Evolutionary conservation across 352 stramenopile genomes (phyloP).

Genomic region (Globisporangium nunn): DNA sequence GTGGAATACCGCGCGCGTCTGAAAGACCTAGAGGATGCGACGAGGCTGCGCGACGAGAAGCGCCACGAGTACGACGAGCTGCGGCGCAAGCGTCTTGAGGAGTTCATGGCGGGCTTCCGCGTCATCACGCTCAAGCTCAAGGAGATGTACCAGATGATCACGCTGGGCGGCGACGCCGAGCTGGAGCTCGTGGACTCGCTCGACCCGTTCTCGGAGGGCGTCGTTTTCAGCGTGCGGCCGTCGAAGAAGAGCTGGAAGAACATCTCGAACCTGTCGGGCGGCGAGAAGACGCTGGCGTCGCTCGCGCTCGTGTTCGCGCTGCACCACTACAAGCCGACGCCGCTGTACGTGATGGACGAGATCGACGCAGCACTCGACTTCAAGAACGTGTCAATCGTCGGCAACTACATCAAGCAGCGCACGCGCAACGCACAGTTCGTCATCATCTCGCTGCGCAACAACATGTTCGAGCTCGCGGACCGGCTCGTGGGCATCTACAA

Average conservation of each 20-base stretch:
- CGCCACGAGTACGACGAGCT: slow-evolving; percentile 95
- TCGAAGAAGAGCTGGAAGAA: slow-evolving; percentile 99
- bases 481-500: slow-evolving; percentile 99
- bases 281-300: slow-evolving; percentile 98
- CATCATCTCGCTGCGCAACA: slow-evolving; percentile 99
- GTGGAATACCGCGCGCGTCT: slow-evolving; percentile 92
- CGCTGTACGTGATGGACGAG: slow-evolving; percentile 98
- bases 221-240: slow-evolving; percentile 98
- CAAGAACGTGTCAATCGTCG: slow-evolving; percentile 99
- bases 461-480: slow-evolving; percentile 99
- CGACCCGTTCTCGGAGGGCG: slow-evolving; percentile 98
- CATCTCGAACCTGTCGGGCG: slow-evolving; percentile 98
- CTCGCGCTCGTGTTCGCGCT: slow-evolving; percentile 99
- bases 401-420: slow-evolving; percentile 99
- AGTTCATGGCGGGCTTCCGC: slow-evolving; percentile 99
- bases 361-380: slow-evolving; percentile 95
- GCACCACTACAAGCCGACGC: slow-evolving; percentile 99
- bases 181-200: slow-evolving; percentile 98
- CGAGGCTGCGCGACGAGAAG: slow-evolving; percentile 87
- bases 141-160: slow-evolving; percentile 99
- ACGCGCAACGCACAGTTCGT: slow-evolving; percentile 99
- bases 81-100: slow-evolving; percentile 93
- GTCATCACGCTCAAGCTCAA: slow-evolving; percentile 99
- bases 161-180: slow-evolving; percentile 95
- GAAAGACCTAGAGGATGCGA: slow-evolving; percentile 93